Base-by-base conservation (phyloP, 352 stramenopile genomes). In the Phytophthora pistaciae region DNA sequence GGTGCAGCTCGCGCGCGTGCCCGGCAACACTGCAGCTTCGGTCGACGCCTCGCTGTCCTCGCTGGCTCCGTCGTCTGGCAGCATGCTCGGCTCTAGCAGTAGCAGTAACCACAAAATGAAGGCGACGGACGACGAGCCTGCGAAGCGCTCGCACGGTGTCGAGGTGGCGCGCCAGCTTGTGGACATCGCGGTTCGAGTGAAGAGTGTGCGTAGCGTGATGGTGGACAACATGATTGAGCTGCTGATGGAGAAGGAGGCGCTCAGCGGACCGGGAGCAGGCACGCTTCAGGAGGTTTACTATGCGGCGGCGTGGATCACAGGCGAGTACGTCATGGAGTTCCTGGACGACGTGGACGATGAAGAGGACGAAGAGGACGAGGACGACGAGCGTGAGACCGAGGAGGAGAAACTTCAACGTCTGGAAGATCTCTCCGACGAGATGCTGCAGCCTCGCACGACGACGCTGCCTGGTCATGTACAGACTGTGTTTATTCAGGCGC, bases 261-360 rank as follows among this genome's bases (percentile, higher is more conserved):
- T 96, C 20, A 94, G 82, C 55, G 83, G 85, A 1, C 85, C 88
- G 6, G 85, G 88, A 27, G 83, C 86, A 23, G 74, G 90, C 25
- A 97, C 96, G 18, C 86, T 99, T 42, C 90, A 91, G 25, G 90
- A 99, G 69, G 95, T 99, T 33, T 91, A 98, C 50, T 97, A 93
- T 63, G 97, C 97, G 3, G 94, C 97, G 11, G 97, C 97, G 23
- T 99, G 96, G 96, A 99, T 99, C 79, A 94, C 98, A 0, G 98
- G 98, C 50, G 98, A 99, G 82, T 99, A 99, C 42, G 83, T 97
- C 23, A 88, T 95, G 60, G 88, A 98, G 68, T 96, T 93, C 68
- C 70, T 95, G 23, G 91, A 98, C 60, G 89, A 96, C 65, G 75
- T 95, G 23, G 76, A 90, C 16, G 80, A 95, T 6, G 80, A 95